Evolutionary conservation across 2,329 filamentous ascomycete genomes (phyloP).

Genomic region (Botrytis hyacinthi): DNA sequence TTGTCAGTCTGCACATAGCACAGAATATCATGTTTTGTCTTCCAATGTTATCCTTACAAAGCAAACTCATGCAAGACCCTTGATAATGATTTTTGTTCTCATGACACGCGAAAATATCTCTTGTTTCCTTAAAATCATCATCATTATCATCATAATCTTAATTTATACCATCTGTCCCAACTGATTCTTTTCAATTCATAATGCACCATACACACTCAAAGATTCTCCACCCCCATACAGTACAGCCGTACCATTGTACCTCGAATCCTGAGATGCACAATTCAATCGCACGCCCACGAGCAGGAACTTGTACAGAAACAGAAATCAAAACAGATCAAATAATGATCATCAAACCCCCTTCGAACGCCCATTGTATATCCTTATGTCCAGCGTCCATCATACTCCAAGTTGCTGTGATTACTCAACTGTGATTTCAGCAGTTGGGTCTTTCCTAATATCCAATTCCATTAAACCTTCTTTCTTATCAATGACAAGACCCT

Average conservation of each 20-base stretch:
- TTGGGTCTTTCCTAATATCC: slow-evolving; percentile 61
- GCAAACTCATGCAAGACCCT: neutral
- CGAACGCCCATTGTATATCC: neutral
- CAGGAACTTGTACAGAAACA: neutral
- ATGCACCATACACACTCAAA: neutral
- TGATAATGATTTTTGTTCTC: neutral
- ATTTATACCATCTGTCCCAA: neutral
- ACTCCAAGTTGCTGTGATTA: slow-evolving; percentile 21
- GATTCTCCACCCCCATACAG: neutral
- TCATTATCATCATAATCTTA: slow-evolving; percentile 1
- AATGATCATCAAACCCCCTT: neutral
- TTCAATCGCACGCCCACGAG: neutral
- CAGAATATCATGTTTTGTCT: neutral
- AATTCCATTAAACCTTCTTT: slow-evolving; percentile 54
- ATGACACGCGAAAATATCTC: neutral
- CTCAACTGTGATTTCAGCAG: slow-evolving; percentile 51
- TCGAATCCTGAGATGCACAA: neutral
- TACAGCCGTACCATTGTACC: neutral
- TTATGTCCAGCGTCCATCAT: neutral
- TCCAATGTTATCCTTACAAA: neutral
- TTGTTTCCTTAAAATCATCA: neutral
- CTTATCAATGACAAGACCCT: slow-evolving; percentile 62
- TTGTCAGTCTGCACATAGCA: neutral
- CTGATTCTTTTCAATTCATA: neutral
- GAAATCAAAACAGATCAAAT: neutral